Evolutionary conservation across 1,284 basidiomycete species (phyloP).

Genomic region (Naganishia cerealis): DNA sequence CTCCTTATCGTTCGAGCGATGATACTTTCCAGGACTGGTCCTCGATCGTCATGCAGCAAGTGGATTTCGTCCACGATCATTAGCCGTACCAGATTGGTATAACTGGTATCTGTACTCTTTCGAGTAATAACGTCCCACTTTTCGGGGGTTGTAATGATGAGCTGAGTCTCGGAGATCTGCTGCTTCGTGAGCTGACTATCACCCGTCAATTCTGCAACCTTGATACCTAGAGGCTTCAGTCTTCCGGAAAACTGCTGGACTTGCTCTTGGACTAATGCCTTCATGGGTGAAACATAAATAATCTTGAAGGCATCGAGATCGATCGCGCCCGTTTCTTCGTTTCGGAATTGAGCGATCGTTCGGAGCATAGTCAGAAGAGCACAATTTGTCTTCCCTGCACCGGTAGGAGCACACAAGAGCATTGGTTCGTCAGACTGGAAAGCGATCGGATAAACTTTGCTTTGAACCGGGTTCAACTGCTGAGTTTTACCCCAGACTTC

Average conservation of each 20-base stretch:
- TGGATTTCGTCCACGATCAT: conserved; percentile 99
- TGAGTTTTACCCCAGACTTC: conserved; percentile 67
- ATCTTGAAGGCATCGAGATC: conserved; percentile 93
- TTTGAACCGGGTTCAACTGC: conserved; percentile 85
- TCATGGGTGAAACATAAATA: conserved; percentile 98
- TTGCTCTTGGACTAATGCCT: conserved; percentile 95
- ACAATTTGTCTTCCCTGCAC: conserved; percentile 99
- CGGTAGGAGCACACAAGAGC: conserved; percentile 94
- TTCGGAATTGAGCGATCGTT: conserved; percentile 79
- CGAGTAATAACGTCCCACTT: conserved; percentile 99
- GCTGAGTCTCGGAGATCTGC: conserved; percentile 94
- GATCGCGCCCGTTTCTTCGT: conserved; percentile 78
- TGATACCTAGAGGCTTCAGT: conserved; percentile 76
- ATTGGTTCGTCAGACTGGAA: conserved; percentile 94
- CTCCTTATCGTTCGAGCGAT: conserved; percentile 86
- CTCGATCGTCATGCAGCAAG: conserved; percentile 94
- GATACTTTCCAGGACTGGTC: conserved; percentile 92
- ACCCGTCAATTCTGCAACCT: conserved; percentile 92
- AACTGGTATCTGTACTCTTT: conserved; percentile 94
- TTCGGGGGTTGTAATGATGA: conserved; percentile 98
- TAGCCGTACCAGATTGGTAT: conserved; percentile 93
- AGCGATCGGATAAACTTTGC: conserved; percentile 85
- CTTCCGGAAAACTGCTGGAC: conserved; percentile 89
- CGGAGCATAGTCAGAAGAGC: conserved; percentile 91
- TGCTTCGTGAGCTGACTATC: conserved; percentile 98